phyloP scores from a whole-genome alignment of 768 basidiomycete species.

The Amanita pseudoporphyria region DNA sequence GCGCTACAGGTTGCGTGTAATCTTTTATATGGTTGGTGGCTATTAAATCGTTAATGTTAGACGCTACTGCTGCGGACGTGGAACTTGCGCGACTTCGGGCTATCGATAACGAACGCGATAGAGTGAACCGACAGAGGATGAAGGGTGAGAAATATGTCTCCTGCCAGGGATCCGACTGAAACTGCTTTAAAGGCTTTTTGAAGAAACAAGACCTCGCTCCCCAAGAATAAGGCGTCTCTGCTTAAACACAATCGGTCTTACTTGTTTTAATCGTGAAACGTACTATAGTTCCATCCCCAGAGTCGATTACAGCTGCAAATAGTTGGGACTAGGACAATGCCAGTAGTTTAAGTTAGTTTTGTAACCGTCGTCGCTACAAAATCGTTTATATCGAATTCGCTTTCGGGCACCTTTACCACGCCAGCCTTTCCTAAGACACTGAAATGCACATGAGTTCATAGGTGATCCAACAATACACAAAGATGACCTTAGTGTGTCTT shows the following conservation, averaged over 20 bases:
- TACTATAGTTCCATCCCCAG: not conserved
- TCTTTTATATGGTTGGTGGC: too few relatives aligned
- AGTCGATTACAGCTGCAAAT: not conserved
- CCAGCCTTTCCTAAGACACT: conserved; percentile 74
- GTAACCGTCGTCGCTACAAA: conserved; percentile 54
- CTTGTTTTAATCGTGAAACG: not conserved
- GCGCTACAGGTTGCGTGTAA: conserved; percentile 48
- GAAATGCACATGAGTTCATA: conserved; percentile 3
- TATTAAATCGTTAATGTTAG: conserved; percentile 26
- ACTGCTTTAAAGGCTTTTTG: conserved; percentile 35
- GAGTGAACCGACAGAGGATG: conserved; percentile 56
- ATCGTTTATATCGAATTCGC: conserved; percentile 41
- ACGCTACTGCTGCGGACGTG: conserved; percentile 46
- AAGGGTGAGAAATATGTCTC: conserved; percentile 39
- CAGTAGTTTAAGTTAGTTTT: conserved; percentile 32
- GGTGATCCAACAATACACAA: not conserved
- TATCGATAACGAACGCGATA: conserved; percentile 61
- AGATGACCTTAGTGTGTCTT: conserved; percentile 59
- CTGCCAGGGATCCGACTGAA: not conserved
- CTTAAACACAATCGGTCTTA: not conserved
- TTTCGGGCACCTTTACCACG: conserved; percentile 48
- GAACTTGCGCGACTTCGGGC: conserved; percentile 54
- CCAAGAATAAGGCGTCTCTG: conserved; percentile 14
- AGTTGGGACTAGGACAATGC: not conserved
- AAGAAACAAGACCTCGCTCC: conserved; percentile 24